Evolutionary conservation across 345 rosid genomes (phyloP), one percentile per base, ranked within the genome.

Genomic region (Geranium brycei): DNA sequence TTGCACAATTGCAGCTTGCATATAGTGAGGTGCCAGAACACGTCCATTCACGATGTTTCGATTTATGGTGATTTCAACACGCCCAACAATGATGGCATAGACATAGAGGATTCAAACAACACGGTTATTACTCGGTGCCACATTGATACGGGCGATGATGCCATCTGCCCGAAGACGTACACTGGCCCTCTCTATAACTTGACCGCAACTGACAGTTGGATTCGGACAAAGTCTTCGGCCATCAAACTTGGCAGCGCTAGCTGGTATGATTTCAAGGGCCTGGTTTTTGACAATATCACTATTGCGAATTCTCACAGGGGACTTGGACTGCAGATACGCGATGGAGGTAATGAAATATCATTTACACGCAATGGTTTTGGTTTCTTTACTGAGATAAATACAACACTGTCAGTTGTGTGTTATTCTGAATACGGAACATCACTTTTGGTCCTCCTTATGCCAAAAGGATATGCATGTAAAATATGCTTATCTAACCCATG

Each of bases 181-280:
- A 77, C 79, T 38, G 81, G 73, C 28, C 95, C 95, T 14, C 71
- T 89, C 17, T 72, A 81, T 68, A 87, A 89, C 79, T 80, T 92
- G 65, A 89, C 87, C 0, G 91, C 81, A 17, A 89, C 88, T n/a
- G 63, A 85, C 76, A 83, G 83, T 75, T 89, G 95, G 93, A 92
- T 92, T 40, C 80, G 87, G 17, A 89, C 98, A 17, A 92, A 92
- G 78, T 89, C 98, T 68, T 87, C 95, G 0, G 97, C 97, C 1
- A 87, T 92, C 78, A 92, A 92, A 76, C 81, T 92, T 23, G 97
- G 97, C n/a, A 92, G 98, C 13, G 96, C 93, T 31, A 89, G 89
- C 67, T 87, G 78, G 84, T 92, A 76, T 14, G 86, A 87, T 11
- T 83, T 92, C 75, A 85, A 85, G 72, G 71, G 72, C 62, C 80